Conservation (phyloP, 768 basidiomycete genomes). For the Harrya chromipes region DNA sequence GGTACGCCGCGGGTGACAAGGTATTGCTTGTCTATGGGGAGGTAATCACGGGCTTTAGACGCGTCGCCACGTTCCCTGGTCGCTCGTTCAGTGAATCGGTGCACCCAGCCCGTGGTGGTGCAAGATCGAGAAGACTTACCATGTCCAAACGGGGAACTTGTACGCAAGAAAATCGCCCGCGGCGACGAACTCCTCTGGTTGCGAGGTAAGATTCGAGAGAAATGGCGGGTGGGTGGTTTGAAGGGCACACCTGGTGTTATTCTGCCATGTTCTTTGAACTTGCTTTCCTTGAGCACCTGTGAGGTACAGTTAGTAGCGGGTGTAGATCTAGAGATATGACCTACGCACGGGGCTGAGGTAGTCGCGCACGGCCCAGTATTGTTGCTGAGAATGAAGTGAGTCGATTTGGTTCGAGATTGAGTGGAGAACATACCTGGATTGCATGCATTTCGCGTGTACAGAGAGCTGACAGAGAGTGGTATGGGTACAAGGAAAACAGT, state of each 20-base stretch:
- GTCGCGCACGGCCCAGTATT: slow-evolving; percentile 91
- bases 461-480: slow-evolving; percentile 7
- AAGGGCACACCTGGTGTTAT: slow-evolving; percentile 79
- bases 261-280: slow-evolving; percentile 97
- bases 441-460: slow-evolving; percentile 40
- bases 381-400: slow-evolving; percentile 53
- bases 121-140: slow-evolving; percentile 48
- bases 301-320: slow-evolving; percentile 26
- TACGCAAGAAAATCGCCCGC: slow-evolving; percentile 96
- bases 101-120: not conserved
- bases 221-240: not conserved
- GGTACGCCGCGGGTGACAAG: slow-evolving; percentile 95
- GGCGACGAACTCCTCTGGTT: slow-evolving; percentile 91
- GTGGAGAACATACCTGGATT: slow-evolving; percentile 38
- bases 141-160: slow-evolving; percentile 98
- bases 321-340: slow-evolving; percentile 11
- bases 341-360: slow-evolving; percentile 82
- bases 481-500: slow-evolving; percentile 18
- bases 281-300: slow-evolving; percentile 94
- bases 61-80: slow-evolving; percentile 90
- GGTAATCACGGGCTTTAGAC: slow-evolving; percentile 82
- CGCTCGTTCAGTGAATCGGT: not conserved
- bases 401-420: not conserved
- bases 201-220: slow-evolving; percentile 8
- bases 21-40: slow-evolving; percentile 96